A percentile compares a stretch with the other conserved stretches of the same genome.
phyloP scores from a whole-genome alignment of 805 yeast species.

The Brettanomyces nanus region DNA sequence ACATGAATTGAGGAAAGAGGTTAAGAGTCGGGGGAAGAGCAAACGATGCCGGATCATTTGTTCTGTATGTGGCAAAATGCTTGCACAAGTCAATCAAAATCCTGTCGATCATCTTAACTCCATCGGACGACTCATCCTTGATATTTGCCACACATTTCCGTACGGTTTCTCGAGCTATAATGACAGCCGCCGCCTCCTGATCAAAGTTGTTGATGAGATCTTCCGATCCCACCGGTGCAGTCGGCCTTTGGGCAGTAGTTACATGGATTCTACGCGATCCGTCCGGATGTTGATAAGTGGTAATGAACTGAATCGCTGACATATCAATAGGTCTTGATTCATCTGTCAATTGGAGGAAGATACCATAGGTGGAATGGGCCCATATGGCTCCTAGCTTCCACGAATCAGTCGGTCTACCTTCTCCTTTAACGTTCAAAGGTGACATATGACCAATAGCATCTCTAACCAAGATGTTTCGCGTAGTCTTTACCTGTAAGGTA shows the following conservation, averaged over 20 bases:
- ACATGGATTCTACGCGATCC: constrained; percentile 53
- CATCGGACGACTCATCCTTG: constrained; percentile 29
- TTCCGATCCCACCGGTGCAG: constrained; percentile 30
- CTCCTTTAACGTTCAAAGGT: constrained; percentile 25
- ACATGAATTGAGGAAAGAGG: constrained; percentile 59
- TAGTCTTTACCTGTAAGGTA: constrained; percentile 47
- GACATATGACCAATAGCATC: constrained; percentile 61
- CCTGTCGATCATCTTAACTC: constrained; percentile 44
- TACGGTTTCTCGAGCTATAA: constrained; percentile 49
- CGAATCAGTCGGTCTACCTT: constrained; percentile 34
- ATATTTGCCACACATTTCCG: constrained; percentile 24
- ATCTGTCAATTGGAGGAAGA: constrained; percentile 43
- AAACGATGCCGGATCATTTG: constrained; percentile 40
- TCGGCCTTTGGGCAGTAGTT: constrained; percentile 44
- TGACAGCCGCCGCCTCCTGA: constrained; percentile 61
- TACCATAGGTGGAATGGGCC: constrained; percentile 51
- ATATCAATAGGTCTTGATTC: constrained; percentile 15
- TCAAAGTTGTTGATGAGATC: constrained; percentile 43
- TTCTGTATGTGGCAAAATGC: constrained; percentile 39
- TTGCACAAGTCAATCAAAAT: constrained; percentile 38
- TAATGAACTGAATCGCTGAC: constrained; percentile 42
- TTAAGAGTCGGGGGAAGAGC: constrained; percentile 41
- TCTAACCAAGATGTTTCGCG: constrained; percentile 41
- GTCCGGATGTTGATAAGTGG: constrained; percentile 54
- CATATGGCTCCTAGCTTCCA: constrained; percentile 53